phyloP scores from a whole-genome alignment of 2,329 filamentous ascomycete genomes.

The Aspergillus hortae region DNA sequence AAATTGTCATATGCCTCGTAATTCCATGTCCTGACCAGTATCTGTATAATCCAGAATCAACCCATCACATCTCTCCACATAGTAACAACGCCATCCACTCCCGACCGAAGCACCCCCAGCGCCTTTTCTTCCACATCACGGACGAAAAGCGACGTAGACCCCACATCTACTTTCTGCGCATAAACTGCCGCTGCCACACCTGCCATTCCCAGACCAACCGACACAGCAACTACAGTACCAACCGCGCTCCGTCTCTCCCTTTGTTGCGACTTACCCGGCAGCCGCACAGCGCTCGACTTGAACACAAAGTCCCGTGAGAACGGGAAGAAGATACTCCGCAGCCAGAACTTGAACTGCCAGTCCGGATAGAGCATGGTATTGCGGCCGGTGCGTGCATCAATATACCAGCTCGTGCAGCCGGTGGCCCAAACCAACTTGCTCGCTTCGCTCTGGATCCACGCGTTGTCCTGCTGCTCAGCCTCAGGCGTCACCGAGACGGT shows the following conservation, averaged over 20 bases:
- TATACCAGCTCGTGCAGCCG: conserved; percentile 52
- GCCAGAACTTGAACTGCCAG: conserved; percentile 50
- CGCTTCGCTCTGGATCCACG: conserved; percentile 40
- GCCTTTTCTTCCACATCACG: background rate
- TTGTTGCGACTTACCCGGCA: background rate
- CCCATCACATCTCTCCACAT: background rate
- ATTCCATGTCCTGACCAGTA: too few relatives aligned
- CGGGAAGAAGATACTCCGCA: conserved; percentile 45
- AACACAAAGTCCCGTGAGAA: conserved; percentile 33
- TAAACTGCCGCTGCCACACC: background rate
- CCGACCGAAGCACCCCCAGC: background rate
- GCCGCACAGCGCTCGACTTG: background rate
- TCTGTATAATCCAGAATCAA: background rate
- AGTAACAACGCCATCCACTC: background rate
- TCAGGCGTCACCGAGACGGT: conserved; percentile 17
- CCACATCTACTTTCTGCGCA: background rate
- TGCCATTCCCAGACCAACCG: background rate
- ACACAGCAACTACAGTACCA: background rate
- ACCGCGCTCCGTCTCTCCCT: background rate
- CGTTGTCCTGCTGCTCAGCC: conserved; percentile 34
- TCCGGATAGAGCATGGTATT: conserved; percentile 55
- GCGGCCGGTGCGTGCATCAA: conserved; percentile 44
- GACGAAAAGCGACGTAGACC: background rate
- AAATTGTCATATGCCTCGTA: too few relatives aligned
- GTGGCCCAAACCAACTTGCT: conserved; percentile 47